Base-by-base conservation (phyloP, 352 stramenopile genomes). In the Ophiocytium majus region DNA sequence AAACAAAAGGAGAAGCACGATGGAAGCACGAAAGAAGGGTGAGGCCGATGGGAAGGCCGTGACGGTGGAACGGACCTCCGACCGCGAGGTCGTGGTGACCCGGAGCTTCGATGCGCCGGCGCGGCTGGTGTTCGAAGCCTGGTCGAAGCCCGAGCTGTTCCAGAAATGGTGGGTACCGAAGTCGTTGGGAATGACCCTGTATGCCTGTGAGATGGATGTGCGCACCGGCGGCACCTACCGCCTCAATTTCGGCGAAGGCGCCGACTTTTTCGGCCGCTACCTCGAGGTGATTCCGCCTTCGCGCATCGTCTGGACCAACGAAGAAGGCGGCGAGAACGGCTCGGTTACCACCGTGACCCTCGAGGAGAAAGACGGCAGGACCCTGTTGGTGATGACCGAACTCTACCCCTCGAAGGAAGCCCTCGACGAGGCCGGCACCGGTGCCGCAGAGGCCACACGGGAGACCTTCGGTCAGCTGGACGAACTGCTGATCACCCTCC, bases 1-100 rank as follows among this genome's bases (percentile, higher is more conserved):
- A 71, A 71, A 28, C 57, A 71, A 71, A 28, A 23, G 19, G 57
- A 71, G 57, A 71, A 71, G 28, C 57, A 71, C 19, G 57, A 71
- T 23, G 19, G 57, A 71, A 71, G 28, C n/a, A n/a, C n/a, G n/a
- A n/a, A n/a, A n/a, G n/a, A n/a, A n/a, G n/a, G n/a, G n/a, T n/a
- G n/a, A n/a, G n/a, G n/a, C n/a, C n/a, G 57, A 71, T 23, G 28
- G 23, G 57, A 71, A 71, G 57, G 19, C 57, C 57, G 57, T 28
- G 57, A 28, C 23, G 28, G 57, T 28, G 28, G 28, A 28, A 23
- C 57, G 23, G 57, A 23, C 57, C 23, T 71, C 57, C 57, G 57
- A 71, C 19, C 23, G 19, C 57, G 57, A 71, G 28, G 57, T 71
- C 19, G 19, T 71, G 57, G 57, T 71, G 19, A 71, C 23, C 23